A percentile compares a stretch with the other conserved stretches of the same genome.
Conservation (phyloP, 1,284 basidiomycete species). For the Stygiomarasmius scandens region DNA sequence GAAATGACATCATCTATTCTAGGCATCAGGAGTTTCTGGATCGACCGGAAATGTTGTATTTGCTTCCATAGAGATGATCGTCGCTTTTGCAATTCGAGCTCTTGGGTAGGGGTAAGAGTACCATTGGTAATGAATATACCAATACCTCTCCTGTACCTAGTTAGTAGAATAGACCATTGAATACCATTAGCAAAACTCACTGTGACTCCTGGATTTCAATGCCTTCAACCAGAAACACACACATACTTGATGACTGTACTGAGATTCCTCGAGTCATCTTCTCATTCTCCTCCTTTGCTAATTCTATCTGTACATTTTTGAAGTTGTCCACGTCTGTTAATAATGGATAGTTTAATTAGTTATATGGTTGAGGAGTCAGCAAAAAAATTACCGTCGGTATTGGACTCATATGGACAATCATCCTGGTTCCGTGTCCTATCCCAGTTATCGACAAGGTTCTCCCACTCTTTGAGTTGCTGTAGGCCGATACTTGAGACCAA, state of each 20-base stretch:
- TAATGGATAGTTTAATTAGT: too few relatives aligned
- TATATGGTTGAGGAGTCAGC: too few relatives aligned
- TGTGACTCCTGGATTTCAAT: constrained; percentile 16
- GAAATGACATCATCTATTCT: too few relatives aligned
- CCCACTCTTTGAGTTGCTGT: constrained; percentile 11
- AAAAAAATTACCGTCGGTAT: constrained; percentile 10
- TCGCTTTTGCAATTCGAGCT: too few relatives aligned
- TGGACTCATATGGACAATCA: constrained; percentile 17
- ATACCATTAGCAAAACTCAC: too few relatives aligned
- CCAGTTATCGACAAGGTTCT: constrained; percentile 10
- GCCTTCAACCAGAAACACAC: constrained; percentile 14
- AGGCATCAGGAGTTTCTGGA: too few relatives aligned
- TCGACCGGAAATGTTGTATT: too few relatives aligned
- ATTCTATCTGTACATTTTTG: constrained; percentile 9
- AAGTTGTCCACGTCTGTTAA: constrained; percentile 7
- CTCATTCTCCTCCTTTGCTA: constrained; percentile 18
- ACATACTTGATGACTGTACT: neutral
- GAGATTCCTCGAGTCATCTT: constrained; percentile 1
- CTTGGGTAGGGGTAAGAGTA: too few relatives aligned
- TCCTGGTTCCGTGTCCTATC: constrained; percentile 17
- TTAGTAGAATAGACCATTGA: too few relatives aligned
- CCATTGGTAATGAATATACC: too few relatives aligned
- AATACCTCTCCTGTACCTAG: too few relatives aligned
- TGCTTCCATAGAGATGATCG: too few relatives aligned
- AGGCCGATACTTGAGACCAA: constrained; percentile 6